Evolutionary conservation across 345 rosid species (phyloP), one percentile per base, ranked within the genome.

Genomic region (Viola odorata): DNA sequence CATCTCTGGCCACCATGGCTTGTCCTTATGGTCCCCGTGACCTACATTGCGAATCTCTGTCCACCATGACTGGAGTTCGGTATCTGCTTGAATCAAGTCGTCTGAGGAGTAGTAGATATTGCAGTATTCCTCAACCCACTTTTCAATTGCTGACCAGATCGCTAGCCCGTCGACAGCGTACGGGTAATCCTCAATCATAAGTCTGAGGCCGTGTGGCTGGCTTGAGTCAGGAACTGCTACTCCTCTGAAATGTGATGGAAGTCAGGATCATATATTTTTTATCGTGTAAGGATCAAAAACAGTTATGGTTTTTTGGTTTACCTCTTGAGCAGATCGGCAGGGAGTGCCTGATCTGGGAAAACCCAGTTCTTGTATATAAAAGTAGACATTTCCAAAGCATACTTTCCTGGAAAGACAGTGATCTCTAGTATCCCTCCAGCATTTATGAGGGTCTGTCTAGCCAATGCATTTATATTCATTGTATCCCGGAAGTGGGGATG

Each of bases 401-500:
- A 87, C 67, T 71, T 78, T 50, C 78, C 79, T 0, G 98, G 95
- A 72, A 89, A 91, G 42, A 91, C 96, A 0, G 95, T 89, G 38
- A 45, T 70, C 74, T 91, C 98, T 1, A 91, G 73, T 37, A 89
- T 65, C 42, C 98, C 96, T 0, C 81, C 88, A 0, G 91, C 84
- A 69, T 89, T 91, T 73, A 89, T 91, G 58, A 91, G 92, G 55
- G 82, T 74, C 72, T 91, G 96, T 41, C 96, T 70, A 4, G 95
- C 89, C 61, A 85, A 67, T 50, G 98, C 98, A 17, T 91, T 91
- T 70, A 91, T 91, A 63, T 82, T 80, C 95, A 91, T 87, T 12
- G 96, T 89, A 73, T 91, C 98, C 0, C 85, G 91, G 69, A 89
- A 91, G 70, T 91, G 98, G 32, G 98, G 98, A 60, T 84, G 91